phyloP scores from a whole-genome alignment of 2,329 filamentous ascomycete genomes.

The Fusarium nematophilum region DNA sequence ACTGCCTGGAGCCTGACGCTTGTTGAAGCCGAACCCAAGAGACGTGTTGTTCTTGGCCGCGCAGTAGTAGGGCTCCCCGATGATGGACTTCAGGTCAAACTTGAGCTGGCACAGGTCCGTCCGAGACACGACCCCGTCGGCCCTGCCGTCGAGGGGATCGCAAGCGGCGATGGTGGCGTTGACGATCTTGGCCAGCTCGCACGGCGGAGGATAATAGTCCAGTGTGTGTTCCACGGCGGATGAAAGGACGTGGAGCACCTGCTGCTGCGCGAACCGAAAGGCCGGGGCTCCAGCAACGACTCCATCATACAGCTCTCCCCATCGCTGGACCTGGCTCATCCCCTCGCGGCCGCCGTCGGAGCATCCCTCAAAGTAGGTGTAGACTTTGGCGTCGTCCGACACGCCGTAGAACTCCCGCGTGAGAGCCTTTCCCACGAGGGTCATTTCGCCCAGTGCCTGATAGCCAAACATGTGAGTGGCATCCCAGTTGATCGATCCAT shows the following conservation, averaged over 20 bases:
- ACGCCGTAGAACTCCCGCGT: constrained; percentile 54
- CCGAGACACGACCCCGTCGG: constrained; percentile 62
- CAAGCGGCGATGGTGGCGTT: constrained; percentile 66
- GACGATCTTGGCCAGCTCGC: constrained; percentile 61
- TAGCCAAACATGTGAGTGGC: constrained; percentile 62
- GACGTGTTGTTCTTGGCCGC: constrained; percentile 40
- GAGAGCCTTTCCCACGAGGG: constrained; percentile 55
- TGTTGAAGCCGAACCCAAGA: constrained; percentile 23
- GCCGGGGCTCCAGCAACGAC: constrained; percentile 29
- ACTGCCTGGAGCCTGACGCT: constrained; percentile 35
- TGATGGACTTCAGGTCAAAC: constrained; percentile 47
- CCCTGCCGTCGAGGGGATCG: constrained; percentile 65
- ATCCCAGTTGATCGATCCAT: constrained; percentile 64
- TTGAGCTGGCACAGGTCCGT: constrained; percentile 46
- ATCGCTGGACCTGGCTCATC: constrained; percentile 35
- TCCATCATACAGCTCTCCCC: constrained; percentile 32
- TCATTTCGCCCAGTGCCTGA: constrained; percentile 62
- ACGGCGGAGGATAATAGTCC: constrained; percentile 51
- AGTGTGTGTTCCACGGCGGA: constrained; percentile 52
- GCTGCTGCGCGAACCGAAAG: constrained; percentile 53
- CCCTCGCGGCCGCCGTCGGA: constrained; percentile 62
- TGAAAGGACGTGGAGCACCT: constrained; percentile 54
- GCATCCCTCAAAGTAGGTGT: constrained; percentile 65
- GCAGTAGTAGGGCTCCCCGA: constrained; percentile 50
- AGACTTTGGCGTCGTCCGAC: constrained; percentile 47